Evolutionary conservation across 495 filamentous ascomycete species (phyloP).

Genomic region (Diplogelasinospora grovesii): DNA sequence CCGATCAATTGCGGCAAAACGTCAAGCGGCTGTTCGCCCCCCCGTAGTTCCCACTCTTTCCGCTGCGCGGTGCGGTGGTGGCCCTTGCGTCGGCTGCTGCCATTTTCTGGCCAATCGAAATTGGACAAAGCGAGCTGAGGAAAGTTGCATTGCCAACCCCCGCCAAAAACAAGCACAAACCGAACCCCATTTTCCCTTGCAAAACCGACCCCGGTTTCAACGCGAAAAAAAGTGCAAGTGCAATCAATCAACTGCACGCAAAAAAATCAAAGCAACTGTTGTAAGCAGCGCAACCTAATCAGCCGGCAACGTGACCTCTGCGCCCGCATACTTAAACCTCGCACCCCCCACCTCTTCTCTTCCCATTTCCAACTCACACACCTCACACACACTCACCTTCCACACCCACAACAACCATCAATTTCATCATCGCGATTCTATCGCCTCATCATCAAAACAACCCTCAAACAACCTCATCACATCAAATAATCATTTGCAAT

Average conservation of each 20-base stretch:
- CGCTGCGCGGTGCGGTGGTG: too few species aligned
- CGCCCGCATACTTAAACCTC: conserved; percentile 39
- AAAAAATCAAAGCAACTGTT: too few species aligned
- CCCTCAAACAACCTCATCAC: conserved; percentile 37
- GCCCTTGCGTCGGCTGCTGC: conserved; percentile 15
- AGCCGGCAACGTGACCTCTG: conserved; percentile 33
- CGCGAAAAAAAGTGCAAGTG: conserved; percentile 24
- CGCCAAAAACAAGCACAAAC: conserved; percentile 21
- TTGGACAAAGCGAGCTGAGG: conserved; percentile 5
- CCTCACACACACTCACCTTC: conserved; percentile 24
- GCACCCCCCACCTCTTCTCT: conserved; percentile 39
- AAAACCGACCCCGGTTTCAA: conserved; percentile 30
- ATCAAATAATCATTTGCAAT: conserved; percentile 56
- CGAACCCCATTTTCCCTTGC: conserved; percentile 22
- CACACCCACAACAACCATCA: conserved; percentile 29
- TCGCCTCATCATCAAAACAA: conserved; percentile 8
- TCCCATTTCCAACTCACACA: conserved; percentile 43
- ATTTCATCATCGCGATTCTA: conserved; percentile 30
- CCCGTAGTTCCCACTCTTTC: conserved; percentile 6
- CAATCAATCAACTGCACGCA: conserved; percentile 11
- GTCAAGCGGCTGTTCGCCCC: conserved; percentile 7
- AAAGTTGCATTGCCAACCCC: conserved; percentile 16
- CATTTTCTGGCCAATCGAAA: conserved; percentile 30
- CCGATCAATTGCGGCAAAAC: conserved; percentile 1
- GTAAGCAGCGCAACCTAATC: conserved; percentile 34